Base-by-base conservation (phyloP, 2,329 filamentous ascomycete genomes). In the Pestalotiopsis fici region DNA sequence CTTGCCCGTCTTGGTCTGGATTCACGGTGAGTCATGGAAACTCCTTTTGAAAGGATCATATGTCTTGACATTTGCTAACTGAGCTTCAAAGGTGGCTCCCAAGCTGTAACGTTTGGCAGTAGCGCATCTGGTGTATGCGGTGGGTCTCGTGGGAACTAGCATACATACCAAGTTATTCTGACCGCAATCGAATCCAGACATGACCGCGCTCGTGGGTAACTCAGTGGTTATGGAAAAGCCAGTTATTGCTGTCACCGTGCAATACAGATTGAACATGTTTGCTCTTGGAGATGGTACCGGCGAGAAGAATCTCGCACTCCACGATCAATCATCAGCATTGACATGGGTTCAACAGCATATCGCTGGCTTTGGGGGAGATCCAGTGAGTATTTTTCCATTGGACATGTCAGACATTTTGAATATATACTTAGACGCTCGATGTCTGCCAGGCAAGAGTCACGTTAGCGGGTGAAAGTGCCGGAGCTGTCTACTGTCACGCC, bases 261-360 rank as follows among this genome's bases (percentile, higher is more conserved):
- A 83, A 63, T 65, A 65, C 35, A 23, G 63, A 18, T 31, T 65
- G n/a, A 65, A 57, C 25, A 39, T 65, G 1, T 65, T 65, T 25
- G 63, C 50, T 15, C 28, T 65, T 23, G 50, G 50, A 12, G 54
- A 65, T 43, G 35, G 28, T 23, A 43, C 50, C 6, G 27, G 27
- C 81, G 71, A 69, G 62, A 85, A 82, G 4, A 70, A 84, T 76
- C 67, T 80, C 78, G 69, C 78, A 74, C 63, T 77, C 69, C 68
- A 82, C 72, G 71, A 83, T 80, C 87, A 89, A 72, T 79, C 84
- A 13, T 77, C 87, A 23, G 86, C 86, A 28, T 76, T 90, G 6
- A 78, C 88, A 69, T 90, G 88, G 87, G 80, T 89, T 4, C 81
- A 86, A 66, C 73, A 82, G 54, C 64, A 77, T 37, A 77, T 78